Base-by-base conservation (phyloP, 177 flowering plant genomes). In the Vitis hybrid region DNA sequence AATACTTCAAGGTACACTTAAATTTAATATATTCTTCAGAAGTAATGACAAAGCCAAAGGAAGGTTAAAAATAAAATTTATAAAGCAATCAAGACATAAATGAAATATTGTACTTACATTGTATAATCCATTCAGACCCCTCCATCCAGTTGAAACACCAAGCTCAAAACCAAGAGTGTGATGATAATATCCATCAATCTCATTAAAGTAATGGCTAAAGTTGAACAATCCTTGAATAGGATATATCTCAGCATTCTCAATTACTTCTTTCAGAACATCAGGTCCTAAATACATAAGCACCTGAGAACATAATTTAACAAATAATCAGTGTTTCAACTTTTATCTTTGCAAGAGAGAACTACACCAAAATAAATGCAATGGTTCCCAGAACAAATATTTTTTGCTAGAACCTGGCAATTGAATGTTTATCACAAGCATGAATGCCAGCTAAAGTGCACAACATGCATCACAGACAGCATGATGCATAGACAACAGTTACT, bases 121-220 rank as follows among this genome's bases (percentile, higher is more conserved):
- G 73, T 93, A 96, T 6, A 88, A 81, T 3, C 81, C 72, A 68
- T 92, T 68, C 64, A 96, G 65, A 74, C 74, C 66, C 48, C 67
- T 86, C 99, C 99, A 96, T 46, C 99, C 99, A 74, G 97, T 93
- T 67, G 98, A 83, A 62, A 82, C 84, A 52, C 99, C 98, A 75
- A 85, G 75, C 70, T 92, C 93, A 80, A 69, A 81, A 48, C 92
- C 97, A 50, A 70, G 67, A 65, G 83, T 82, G 64, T 78, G 84
- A 69, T 87, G 77, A 78, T 92, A 96, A 74, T 92, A 96, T 7
- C 81, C 85, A 87, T 96, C 92, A 68, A 96, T 92, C 70, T 96
- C 99, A 75, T 72, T 76, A 61, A 88, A 91, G 80, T 80, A 96
- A 67, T 96, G 84, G 27, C 69, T 82, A 65, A 96, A 96, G 69